Evolutionary conservation across 2,329 filamentous ascomycete species (phyloP).

Genomic region (Neofusicoccum sp.): DNA sequence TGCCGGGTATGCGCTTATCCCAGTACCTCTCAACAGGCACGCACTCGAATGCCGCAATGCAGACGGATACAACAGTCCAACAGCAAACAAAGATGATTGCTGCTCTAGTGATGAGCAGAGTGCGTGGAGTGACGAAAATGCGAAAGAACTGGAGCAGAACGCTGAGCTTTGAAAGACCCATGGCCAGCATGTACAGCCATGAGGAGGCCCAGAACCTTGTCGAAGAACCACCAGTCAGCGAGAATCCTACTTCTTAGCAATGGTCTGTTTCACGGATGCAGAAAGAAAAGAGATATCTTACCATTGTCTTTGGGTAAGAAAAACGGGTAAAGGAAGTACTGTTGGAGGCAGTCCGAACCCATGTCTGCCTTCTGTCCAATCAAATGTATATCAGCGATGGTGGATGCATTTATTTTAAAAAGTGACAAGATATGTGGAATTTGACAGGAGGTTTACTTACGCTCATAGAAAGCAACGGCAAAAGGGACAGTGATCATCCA

Average conservation of each 20-base stretch:
- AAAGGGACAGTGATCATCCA: slow-evolving; percentile 8
- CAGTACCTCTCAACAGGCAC: slow-evolving; percentile 39
- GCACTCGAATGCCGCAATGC: slow-evolving; percentile 39
- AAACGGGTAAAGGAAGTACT: slow-evolving; percentile 1
- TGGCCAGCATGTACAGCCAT: slow-evolving; percentile 37
- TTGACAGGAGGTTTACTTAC: neutral
- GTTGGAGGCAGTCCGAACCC: slow-evolving; percentile 35
- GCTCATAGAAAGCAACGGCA: slow-evolving; percentile 9
- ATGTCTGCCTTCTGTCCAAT: slow-evolving; percentile 33
- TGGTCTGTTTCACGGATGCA: neutral
- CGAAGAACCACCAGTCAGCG: neutral
- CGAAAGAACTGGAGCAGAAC: slow-evolving; percentile 28
- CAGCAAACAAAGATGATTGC: slow-evolving; percentile 18
- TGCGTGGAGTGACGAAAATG: slow-evolving; percentile 27
- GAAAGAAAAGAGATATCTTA: neutral
- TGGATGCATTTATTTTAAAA: too few relatives aligned
- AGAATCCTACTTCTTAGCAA: too few relatives aligned
- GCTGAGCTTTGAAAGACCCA: slow-evolving; percentile 29
- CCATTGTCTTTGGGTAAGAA: neutral
- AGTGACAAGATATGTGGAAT: neutral
- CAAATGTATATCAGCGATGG: too few relatives aligned
- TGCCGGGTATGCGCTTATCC: slow-evolving; percentile 30
- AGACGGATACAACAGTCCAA: slow-evolving; percentile 28
- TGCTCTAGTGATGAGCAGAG: slow-evolving; percentile 24
- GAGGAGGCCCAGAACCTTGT: slow-evolving; percentile 36